Evolutionary conservation across 148 eudicot genomes (phyloP), one percentile per base, ranked within the genome.

Genomic region (Nyssa sinensis): DNA sequence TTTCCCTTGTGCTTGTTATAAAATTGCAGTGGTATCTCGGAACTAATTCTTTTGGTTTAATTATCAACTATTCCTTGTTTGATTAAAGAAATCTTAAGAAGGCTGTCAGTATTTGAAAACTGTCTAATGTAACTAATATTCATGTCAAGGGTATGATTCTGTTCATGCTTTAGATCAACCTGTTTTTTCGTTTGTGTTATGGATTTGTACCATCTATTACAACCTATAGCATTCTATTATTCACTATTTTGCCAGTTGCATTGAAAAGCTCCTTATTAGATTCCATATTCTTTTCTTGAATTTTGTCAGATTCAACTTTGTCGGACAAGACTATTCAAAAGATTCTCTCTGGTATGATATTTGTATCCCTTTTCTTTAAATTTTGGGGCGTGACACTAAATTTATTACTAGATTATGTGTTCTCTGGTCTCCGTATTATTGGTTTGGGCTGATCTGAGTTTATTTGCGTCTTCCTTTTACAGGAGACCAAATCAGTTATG

Each of bases 321-420:
- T 89, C 96, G 4, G 91, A 92, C 85, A 93, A 91, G 71, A 89
- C 91, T 41, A 77, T 95, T 78, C 89, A 90, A 57, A 95, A 93
- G 79, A 84, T 88, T 79, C 69, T 95, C 37, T 86, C 94, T 66
- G 97, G 98, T 91, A 83, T 72, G 80, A 62, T 66, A 30, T 19
- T 11, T 63, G 2, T 23, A 9, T 53, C 31, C 57, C 24, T 31
- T 41, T 62, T 27, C 37, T 58, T 70, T 51, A 12, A n/a, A 57
- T 35, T 34, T 11, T 27, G 31, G 29, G 19, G 17, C 19, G 16
- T 37, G 13, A 25, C 0, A 57, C 24, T 4, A 19, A 47, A 16
- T 62, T 41, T 28, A 0, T 63, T 41, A n/a, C 59, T 49, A 19
- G 11, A 28, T 47, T 11, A 62, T 17, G 27, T 30, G 12, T 68